These are phyloP conservation scores for Fonsecaea multimorphosa DNA, from an alignment of 2,329 filamentous ascomycete species.

Conservation along the genomic window DNA sequence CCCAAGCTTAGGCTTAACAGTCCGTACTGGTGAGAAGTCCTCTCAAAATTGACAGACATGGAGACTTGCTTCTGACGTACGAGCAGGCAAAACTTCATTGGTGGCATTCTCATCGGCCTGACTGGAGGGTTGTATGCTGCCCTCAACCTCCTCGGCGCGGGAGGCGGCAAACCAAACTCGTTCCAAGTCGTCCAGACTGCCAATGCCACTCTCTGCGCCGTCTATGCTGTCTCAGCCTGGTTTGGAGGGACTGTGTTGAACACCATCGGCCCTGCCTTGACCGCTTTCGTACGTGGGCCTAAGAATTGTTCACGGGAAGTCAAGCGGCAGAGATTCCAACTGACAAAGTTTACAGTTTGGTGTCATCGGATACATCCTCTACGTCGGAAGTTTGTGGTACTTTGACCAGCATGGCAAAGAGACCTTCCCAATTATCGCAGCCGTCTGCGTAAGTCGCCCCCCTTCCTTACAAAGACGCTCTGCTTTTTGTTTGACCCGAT, in stretches of 20 bases:
- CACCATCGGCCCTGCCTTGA: slow-evolving; percentile 26
- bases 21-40: background rate
- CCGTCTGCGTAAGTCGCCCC: slow-evolving; percentile 11
- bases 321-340: background rate
- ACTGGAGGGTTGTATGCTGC: slow-evolving; percentile 25
- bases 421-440: slow-evolving; percentile 22
- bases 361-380: slow-evolving; percentile 24
- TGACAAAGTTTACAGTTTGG: slow-evolving; percentile 8
- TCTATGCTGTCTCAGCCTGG: slow-evolving; percentile 22
- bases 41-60: background rate
- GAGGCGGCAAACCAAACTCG: slow-evolving; percentile 26
- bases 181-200: slow-evolving; percentile 20
- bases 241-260: slow-evolving; percentile 29
- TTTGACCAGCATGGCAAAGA: slow-evolving; percentile 22
- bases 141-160: slow-evolving; percentile 29
- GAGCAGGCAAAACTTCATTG: slow-evolving; percentile 18
- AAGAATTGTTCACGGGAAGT: background rate
- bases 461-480: background rate
- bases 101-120: slow-evolving; percentile 25
- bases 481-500: background rate
- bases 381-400: slow-evolving; percentile 26
- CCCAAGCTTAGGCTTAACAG: slow-evolving; percentile 6
- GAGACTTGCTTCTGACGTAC: background rate
- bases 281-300: slow-evolving; percentile 7
- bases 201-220: slow-evolving; percentile 27